Evolutionary conservation across 306 rosid species (phyloP).

Genomic region (Glycyrrhiza uralensis): DNA sequence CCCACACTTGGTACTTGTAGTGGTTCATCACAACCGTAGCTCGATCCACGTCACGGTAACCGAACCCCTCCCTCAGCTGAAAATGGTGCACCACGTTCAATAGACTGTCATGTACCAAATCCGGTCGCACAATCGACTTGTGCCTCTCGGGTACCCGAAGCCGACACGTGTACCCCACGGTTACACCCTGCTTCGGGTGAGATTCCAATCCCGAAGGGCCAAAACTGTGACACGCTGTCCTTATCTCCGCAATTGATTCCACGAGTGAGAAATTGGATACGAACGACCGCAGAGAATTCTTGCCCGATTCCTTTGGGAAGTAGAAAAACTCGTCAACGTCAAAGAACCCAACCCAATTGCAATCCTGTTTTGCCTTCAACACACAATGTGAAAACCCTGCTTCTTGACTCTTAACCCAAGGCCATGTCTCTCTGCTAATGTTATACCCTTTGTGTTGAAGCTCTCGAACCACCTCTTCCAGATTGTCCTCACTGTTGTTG

Average conservation of each 20-base stretch:
- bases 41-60: conserved; percentile 43
- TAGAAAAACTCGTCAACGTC: conserved; percentile 88
- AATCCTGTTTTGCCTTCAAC: conserved; percentile 67
- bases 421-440: conserved; percentile 65
- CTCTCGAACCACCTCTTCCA: conserved; percentile 47
- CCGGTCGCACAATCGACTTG: conserved; percentile 73
- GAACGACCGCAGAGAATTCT: conserved; percentile 44
- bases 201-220: conserved; percentile 81
- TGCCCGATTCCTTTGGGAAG: conserved; percentile 58
- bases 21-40: conserved; percentile 58
- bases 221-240: conserved; percentile 76
- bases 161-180: conserved; percentile 75
- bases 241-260: conserved; percentile 56
- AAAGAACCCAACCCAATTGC: conserved; percentile 88
- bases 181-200: conserved; percentile 65
- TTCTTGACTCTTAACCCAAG: conserved; percentile 90
- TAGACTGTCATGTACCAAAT: conserved; percentile 54
- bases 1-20: conserved; percentile 94
- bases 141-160: conserved; percentile 65
- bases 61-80: conserved; percentile 51
- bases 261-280: conserved; percentile 50
- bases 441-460: conserved; percentile 54
- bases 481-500: conserved; percentile 76
- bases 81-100: conserved; percentile 90
- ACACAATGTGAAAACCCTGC: conserved; percentile 93